phyloP scores from a whole-genome alignment of 345 rosid genomes.

The Eucalyptus paniculata region DNA sequence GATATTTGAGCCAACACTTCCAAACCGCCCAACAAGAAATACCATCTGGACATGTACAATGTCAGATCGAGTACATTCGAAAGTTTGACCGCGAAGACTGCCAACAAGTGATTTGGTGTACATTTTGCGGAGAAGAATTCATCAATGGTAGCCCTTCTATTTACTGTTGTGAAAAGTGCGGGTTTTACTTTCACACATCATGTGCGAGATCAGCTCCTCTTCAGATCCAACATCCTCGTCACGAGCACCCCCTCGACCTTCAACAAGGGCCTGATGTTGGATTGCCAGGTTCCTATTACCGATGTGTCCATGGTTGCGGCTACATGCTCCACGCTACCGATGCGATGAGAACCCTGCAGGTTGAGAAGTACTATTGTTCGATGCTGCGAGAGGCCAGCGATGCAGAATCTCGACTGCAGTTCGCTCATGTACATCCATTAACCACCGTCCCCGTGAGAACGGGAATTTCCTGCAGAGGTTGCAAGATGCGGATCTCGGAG shows the following conservation, averaged over 20 bases:
- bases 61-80: no score
- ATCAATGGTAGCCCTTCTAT: not conserved
- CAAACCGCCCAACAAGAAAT: not conserved
- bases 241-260: not conserved
- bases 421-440: not conserved
- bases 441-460: not conserved
- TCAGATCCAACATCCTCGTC: not conserved
- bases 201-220: not conserved
- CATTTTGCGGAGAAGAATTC: not conserved
- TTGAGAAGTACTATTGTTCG: not conserved
- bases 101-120: not conserved
- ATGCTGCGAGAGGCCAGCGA: not conserved
- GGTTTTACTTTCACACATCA: not conserved
- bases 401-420: not conserved
- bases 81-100: no score
- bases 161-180: not conserved
- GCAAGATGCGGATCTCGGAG: no score
- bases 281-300: not conserved
- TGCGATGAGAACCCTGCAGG: not conserved
- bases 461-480: not conserved
- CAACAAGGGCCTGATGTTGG: no score
- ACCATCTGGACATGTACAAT: no score
- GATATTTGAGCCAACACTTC: not conserved
- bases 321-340: not conserved
- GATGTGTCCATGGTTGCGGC: not conserved